Evolutionary conservation across 2,329 filamentous ascomycete species (phyloP).

Genomic region (Penicillium sp.): DNA sequence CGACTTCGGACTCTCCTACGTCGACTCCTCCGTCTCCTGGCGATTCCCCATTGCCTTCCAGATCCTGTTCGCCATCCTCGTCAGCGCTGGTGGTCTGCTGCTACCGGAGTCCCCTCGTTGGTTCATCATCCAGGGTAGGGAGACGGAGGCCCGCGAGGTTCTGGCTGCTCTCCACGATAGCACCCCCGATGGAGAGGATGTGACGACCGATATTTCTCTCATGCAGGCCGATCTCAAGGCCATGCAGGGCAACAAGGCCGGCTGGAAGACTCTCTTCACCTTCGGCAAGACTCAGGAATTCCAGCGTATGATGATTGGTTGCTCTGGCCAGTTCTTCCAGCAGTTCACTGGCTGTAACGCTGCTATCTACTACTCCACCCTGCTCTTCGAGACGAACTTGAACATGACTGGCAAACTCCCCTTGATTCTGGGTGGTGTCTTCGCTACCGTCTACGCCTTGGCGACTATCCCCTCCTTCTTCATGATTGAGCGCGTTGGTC

Average conservation of each 20-base stretch:
- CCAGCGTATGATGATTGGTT: conserved; percentile 32
- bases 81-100: conserved; percentile 17
- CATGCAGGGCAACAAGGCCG: conserved; percentile 33
- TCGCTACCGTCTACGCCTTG: conserved; percentile 29
- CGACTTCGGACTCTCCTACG: conserved; percentile 36
- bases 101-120: conserved; percentile 58
- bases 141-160: conserved; percentile 49
- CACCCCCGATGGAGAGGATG: conserved; percentile 36
- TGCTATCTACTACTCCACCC: conserved; percentile 47
- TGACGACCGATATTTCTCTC: conserved; percentile 34
- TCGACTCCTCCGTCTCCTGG: conserved; percentile 25
- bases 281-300: conserved; percentile 34
- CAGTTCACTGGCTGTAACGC: conserved; percentile 50
- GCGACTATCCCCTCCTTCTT: conserved; percentile 21
- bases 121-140: conserved; percentile 53
- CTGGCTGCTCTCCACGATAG: conserved; percentile 48
- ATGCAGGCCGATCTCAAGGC: conserved; percentile 48
- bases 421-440: conserved; percentile 29
- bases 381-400: conserved; percentile 46
- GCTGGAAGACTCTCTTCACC: conserved; percentile 29
- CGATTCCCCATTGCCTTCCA: conserved; percentile 11
- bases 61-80: conserved; percentile 4
- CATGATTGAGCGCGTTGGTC: conserved; percentile 10
- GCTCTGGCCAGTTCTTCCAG: conserved; percentile 40
- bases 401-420: conserved; percentile 19